Conservation (phyloP, 2,329 filamentous ascomycete genomes). For the Neospermospora avenae region DNA sequence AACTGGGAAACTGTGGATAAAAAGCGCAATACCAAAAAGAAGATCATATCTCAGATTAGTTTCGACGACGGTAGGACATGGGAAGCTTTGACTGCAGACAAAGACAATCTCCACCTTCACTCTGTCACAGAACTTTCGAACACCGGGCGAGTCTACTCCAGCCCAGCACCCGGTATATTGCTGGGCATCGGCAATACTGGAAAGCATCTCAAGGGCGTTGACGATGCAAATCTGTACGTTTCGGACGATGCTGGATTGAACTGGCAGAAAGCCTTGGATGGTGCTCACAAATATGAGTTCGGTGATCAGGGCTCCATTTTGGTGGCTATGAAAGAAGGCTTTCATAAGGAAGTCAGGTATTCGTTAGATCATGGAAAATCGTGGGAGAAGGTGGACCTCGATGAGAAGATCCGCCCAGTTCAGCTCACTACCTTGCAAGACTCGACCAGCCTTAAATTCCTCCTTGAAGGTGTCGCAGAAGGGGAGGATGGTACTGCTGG, state of each 20-base stretch:
- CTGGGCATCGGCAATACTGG: slow-evolving; percentile 95
- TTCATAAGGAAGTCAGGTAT: slow-evolving; percentile 64
- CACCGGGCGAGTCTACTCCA: slow-evolving; percentile 84
- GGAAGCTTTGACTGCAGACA: slow-evolving; percentile 64
- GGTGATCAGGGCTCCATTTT: slow-evolving; percentile 89
- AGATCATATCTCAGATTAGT: slow-evolving; percentile 77
- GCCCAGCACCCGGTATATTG: slow-evolving; percentile 84
- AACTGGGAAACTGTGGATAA: slow-evolving; percentile 76
- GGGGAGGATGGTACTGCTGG: slow-evolving; percentile 50
- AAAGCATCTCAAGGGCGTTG: slow-evolving; percentile 64
- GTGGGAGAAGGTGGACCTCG: slow-evolving; percentile 72
- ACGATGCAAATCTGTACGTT: slow-evolving; percentile 76
- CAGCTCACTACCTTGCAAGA: slow-evolving; percentile 86
- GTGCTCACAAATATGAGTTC: slow-evolving; percentile 93
- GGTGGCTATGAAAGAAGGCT: slow-evolving; percentile 71
- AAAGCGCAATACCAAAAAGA: slow-evolving; percentile 51
- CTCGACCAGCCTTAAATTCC: slow-evolving; percentile 87
- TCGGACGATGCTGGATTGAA: slow-evolving; percentile 88
- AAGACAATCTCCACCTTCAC: slow-evolving; percentile 75
- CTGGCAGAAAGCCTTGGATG: slow-evolving; percentile 72
- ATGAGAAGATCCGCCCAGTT: slow-evolving; percentile 57
- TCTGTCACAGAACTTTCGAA: slow-evolving; percentile 85
- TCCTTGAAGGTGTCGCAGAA: slow-evolving; percentile 62
- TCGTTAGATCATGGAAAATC: slow-evolving; percentile 86
- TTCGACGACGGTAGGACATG: slow-evolving; percentile 95